These are phyloP conservation scores for Taphrina deformans DNA, from an alignment of 1,139 yeast genomes.

Conservation along the genomic window DNA sequence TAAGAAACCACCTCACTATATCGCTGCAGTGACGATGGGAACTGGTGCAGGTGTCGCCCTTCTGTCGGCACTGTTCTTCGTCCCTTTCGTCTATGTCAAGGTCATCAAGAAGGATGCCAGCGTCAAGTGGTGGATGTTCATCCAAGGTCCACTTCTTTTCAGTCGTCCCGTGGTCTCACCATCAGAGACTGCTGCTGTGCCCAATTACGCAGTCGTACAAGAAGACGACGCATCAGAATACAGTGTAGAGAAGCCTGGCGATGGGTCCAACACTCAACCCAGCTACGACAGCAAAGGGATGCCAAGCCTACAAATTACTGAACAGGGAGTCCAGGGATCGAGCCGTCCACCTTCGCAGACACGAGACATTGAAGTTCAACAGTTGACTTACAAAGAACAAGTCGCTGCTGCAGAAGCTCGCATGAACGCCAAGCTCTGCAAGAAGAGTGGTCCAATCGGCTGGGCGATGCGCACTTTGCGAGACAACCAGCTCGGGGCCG, in stretches of 20 bases:
- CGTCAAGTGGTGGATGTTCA: slow-evolving; percentile 58
- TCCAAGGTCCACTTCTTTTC: slow-evolving; percentile 59
- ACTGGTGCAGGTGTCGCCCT: slow-evolving; percentile 66
- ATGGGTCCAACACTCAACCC: not conserved
- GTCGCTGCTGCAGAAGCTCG: slow-evolving; percentile 25
- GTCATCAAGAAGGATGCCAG: slow-evolving; percentile 68
- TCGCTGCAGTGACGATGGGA: slow-evolving; percentile 55
- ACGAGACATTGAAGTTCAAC: not conserved
- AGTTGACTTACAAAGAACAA: slow-evolving; percentile 6
- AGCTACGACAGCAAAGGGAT: not conserved
- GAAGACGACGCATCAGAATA: slow-evolving; percentile 21
- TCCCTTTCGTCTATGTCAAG: slow-evolving; percentile 65
- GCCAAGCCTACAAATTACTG: not conserved
- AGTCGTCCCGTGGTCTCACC: slow-evolving; percentile 55
- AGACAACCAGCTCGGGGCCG: slow-evolving; percentile 27
- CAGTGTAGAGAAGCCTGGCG: not conserved
- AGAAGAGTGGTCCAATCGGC: slow-evolving; percentile 25
- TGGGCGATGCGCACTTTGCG: slow-evolving; percentile 33
- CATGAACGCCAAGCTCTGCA: slow-evolving; percentile 23
- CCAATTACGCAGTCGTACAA: slow-evolving; percentile 30
- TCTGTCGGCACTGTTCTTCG: slow-evolving; percentile 57
- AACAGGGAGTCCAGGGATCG: not conserved
- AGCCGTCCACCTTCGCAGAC: not conserved
- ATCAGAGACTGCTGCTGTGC: slow-evolving; percentile 19
- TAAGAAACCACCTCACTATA: slow-evolving; percentile 46